Evolutionary conservation across 2,329 filamentous ascomycete genomes (phyloP), one percentile per base, ranked within the genome.

Genomic region (Hypoxylon sp.): DNA sequence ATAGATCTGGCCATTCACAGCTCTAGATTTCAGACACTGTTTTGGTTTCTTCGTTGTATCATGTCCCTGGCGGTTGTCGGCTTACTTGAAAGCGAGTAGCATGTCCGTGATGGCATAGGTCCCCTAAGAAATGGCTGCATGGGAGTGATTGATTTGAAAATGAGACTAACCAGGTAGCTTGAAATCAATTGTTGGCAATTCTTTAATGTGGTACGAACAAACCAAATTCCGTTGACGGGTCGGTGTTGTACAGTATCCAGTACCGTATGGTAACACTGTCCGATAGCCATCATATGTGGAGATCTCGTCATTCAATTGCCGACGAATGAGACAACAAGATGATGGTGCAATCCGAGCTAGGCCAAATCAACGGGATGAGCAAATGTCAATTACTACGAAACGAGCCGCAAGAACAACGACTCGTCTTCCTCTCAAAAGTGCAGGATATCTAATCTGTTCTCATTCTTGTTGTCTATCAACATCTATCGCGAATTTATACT

Each of bases 291-390:
- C 46, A 6, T 26, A 26, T 24, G 24, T 56, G 46, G 39, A 44
- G 62, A 62, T 60, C 54, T 63, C 59, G 43, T 26, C 62, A 63
- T 55, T 47, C 17, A 50, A 15, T 26, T 20, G 8, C 43, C 20
- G 59, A 51, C 65, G 52, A 68, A 68, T 68, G 59, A 63, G 54
- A 65, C 44, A 58, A 59, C 30, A 56, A 32, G 34, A 41, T 47
- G 58, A 74, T 74, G 65, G 71, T 69, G 72, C 72, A 73, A 74
- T 74, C 62, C 58, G 59, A 69, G 71, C 72, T 73, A 74, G 68
- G 54, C 71, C 69, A 47, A 54, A 70, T 70, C 51, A 68, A 68
- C 55, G 39, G 34, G 44, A 52, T 41, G 56, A 53, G 52, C 43
- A 61, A 65, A 62, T 65, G 62, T 62, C 61, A 57, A 50, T 59